A percentile compares a stretch with the other conserved stretches of the same genome.
phyloP scores from a whole-genome alignment of 2,329 filamentous ascomycete genomes.

The Neofusicoccum sp. region DNA sequence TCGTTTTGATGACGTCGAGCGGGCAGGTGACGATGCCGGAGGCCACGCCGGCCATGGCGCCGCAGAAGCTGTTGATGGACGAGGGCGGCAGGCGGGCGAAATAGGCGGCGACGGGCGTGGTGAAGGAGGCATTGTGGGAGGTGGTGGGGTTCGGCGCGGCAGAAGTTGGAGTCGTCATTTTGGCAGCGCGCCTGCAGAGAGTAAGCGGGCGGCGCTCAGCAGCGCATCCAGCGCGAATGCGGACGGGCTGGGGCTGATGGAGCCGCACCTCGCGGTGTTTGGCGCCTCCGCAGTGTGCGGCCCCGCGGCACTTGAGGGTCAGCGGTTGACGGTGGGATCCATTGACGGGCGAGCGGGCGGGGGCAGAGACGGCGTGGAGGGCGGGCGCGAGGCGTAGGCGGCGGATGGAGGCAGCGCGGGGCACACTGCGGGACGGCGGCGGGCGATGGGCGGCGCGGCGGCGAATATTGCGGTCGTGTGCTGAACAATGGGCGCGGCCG shows the following conservation, averaged over 20 bases:
- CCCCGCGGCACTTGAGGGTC: slow-evolving; percentile 18
- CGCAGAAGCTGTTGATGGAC: slow-evolving; percentile 76
- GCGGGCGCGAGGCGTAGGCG: neutral
- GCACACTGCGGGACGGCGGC: slow-evolving; percentile 10
- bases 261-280: slow-evolving; percentile 18
- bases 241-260: neutral
- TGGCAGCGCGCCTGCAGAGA: slow-evolving; percentile 11
- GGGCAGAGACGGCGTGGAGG: neutral
- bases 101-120: neutral
- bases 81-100: slow-evolving; percentile 50
- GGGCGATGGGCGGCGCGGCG: too few relatives aligned
- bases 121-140: slow-evolving; percentile 2
- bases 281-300: slow-evolving; percentile 19
- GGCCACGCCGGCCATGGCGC: slow-evolving; percentile 84
- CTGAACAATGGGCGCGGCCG: slow-evolving; percentile 11
- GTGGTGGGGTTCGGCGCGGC: slow-evolving; percentile 10
- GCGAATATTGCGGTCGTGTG: neutral
- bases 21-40: slow-evolving; percentile 95
- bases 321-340: slow-evolving; percentile 18
- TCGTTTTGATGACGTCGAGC: slow-evolving; percentile 98
- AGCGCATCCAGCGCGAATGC: neutral
- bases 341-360: slow-evolving; percentile 7
- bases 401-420: neutral
- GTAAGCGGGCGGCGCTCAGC: neutral
- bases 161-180: slow-evolving; percentile 17